A percentile compares a stretch with the other conserved stretches of the same genome.
phyloP scores from a whole-genome alignment of 768 basidiomycete species.

The Rhodotorula sphaerocarpa region DNA sequence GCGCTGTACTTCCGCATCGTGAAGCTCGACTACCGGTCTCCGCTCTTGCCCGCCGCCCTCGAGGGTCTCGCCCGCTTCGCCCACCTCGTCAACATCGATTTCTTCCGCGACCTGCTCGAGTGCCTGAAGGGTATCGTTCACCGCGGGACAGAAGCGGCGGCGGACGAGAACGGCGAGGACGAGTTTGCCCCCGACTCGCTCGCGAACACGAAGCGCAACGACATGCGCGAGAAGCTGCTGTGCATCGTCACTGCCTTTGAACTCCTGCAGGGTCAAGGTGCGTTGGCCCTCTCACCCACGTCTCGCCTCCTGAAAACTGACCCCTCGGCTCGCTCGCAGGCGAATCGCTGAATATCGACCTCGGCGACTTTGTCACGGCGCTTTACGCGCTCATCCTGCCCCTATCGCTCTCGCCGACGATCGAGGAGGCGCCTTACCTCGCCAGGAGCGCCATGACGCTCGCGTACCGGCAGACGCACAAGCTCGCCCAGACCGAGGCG shows the following conservation, averaged over 20 bases:
- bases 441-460: conserved; percentile 35
- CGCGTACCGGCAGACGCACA: conserved; percentile 29
- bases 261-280: conserved; percentile 87
- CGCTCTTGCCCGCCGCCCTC: conserved; percentile 72
- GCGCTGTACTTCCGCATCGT: conserved; percentile 93
- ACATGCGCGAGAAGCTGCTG: conserved; percentile 49
- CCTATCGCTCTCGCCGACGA: conserved; percentile 57
- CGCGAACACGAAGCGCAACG: conserved; percentile 38
- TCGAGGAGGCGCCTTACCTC: conserved; percentile 52
- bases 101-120: conserved; percentile 88
- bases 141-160: conserved; percentile 42
- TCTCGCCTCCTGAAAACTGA: not conserved
- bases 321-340: conserved; percentile 48
- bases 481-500: conserved; percentile 41
- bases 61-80: conserved; percentile 88
- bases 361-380: conserved; percentile 73
- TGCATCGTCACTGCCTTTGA: conserved; percentile 97
- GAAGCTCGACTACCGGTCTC: conserved; percentile 64
- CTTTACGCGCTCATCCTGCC: conserved; percentile 76
- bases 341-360: conserved; percentile 94
- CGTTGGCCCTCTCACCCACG: conserved; percentile 40
- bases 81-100: conserved; percentile 94
- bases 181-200: conserved; percentile 17
- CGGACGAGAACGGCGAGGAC: conserved; percentile 2
- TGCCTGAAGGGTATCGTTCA: conserved; percentile 70